phyloP scores from a whole-genome alignment of 495 filamentous ascomycete genomes.

The Aspergillus sparsus region DNA sequence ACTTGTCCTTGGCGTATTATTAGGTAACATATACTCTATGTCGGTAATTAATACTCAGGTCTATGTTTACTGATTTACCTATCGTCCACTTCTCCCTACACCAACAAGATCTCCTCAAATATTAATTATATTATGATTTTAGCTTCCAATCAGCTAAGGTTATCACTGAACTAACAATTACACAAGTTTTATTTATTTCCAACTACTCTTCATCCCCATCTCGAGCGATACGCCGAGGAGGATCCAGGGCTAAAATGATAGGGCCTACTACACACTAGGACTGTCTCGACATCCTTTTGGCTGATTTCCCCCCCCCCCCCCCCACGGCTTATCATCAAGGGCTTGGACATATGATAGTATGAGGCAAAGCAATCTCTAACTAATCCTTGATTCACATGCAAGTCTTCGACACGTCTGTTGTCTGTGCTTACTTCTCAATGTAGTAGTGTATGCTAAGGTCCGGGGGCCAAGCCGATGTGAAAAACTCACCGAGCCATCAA shows the following conservation, averaged over 20 bases:
- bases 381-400: conserved; percentile 15
- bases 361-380: no score
- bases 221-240: no score
- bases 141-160: no score
- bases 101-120: no score
- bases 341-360: no score
- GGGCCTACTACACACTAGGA: no score
- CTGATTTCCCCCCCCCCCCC: conserved; percentile 9
- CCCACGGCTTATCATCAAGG: conserved; percentile 16
- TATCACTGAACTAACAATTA: no score
- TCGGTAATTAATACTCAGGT: not conserved
- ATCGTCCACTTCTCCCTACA: no score
- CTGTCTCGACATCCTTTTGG: no score
- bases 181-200: no score
- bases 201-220: no score
- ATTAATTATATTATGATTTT: no score
- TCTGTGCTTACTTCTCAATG: conserved; percentile 6
- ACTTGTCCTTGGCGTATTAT: conserved; percentile 15
- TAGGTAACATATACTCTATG: conserved; percentile 17
- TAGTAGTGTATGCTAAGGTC: conserved; percentile 6
- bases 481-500: not conserved
- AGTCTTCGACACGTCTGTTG: not conserved
- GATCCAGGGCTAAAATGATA: not conserved
- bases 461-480: not conserved
- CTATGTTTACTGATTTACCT: not conserved